These are phyloP conservation scores for Starmerella sirachaensis DNA, from an alignment of 805 yeast species.

Conservation along the genomic window DNA sequence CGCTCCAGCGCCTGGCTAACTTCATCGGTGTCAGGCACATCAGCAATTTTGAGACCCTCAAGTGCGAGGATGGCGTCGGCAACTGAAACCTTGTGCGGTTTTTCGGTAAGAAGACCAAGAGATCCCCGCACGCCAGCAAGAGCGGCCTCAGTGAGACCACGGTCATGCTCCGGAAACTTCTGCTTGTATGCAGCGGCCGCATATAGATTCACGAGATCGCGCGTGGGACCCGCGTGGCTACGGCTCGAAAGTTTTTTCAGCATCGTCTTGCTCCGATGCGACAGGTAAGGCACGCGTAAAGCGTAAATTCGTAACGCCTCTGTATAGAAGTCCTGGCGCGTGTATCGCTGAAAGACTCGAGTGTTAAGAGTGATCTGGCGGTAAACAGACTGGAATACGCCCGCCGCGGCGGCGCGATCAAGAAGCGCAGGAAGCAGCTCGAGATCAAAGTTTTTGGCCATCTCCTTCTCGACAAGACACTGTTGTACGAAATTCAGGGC, in stretches of 20 bases:
- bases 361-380: conserved; percentile 5
- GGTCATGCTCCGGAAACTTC: conserved; percentile 12
- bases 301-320: conserved; percentile 21
- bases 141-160: too few relatives aligned
- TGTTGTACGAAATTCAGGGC: conserved; percentile 16
- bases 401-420: conserved; percentile 22
- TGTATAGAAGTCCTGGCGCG: conserved; percentile 10
- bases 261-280: conserved; percentile 9
- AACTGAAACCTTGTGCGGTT: not conserved
- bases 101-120: too few relatives aligned
- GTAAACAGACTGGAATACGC: conserved; percentile 14
- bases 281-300: conserved; percentile 16
- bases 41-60: conserved; percentile 7
- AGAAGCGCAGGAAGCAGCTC: conserved; percentile 20
- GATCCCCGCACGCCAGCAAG: too few relatives aligned
- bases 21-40: conserved; percentile 4
- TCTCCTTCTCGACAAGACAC: conserved; percentile 15
- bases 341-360: conserved; percentile 2
- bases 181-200: conserved; percentile 13
- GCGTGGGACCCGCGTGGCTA: conserved; percentile 8
- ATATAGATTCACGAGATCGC: conserved; percentile 17
- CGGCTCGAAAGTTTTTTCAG: conserved; percentile 12
- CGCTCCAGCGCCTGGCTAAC: not conserved
- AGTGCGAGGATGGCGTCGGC: conserved; percentile 9
- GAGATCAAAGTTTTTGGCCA: conserved; percentile 15